These are phyloP conservation scores for Quercus gilva DNA, from an alignment of 306 rosid genomes.

Conservation along the genomic window DNA sequence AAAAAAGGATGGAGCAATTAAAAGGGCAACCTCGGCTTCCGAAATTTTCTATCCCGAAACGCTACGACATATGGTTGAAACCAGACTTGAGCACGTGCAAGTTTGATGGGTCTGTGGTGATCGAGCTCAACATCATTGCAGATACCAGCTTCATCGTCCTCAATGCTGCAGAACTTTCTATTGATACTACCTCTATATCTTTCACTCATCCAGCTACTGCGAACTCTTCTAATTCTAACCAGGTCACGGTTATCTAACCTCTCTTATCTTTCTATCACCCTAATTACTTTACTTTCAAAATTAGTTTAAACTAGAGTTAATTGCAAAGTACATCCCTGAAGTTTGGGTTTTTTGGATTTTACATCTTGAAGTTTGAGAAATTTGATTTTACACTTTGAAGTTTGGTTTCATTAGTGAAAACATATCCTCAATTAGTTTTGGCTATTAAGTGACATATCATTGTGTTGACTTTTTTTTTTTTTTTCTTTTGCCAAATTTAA, in stretches of 20 bases:
- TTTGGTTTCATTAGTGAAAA: too few relatives aligned
- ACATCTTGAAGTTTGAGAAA: too few relatives aligned
- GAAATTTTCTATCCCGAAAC: conserved; percentile 75
- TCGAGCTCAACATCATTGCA: conserved; percentile 59
- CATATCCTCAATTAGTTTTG: too few relatives aligned
- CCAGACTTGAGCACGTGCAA: conserved; percentile 71
- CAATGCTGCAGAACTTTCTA: conserved; percentile 63
- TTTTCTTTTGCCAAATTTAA: too few relatives aligned
- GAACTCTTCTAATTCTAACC: conserved; percentile 21
- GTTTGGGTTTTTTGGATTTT: too few relatives aligned
- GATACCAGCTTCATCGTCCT: conserved; percentile 70
- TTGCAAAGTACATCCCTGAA: too few relatives aligned
- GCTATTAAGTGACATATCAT: too few relatives aligned
- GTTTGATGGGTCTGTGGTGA: conserved; percentile 65
- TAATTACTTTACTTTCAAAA: not conserved
- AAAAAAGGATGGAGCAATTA: conserved; percentile 64
- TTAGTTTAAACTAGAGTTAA: too few relatives aligned
- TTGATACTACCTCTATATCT: conserved; percentile 30
- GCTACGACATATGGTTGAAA: conserved; percentile 59
- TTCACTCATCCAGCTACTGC: conserved; percentile 18
- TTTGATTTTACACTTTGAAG: too few relatives aligned
- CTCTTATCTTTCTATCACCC: not conserved
- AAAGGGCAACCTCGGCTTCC: conserved; percentile 84
- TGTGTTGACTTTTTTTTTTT: too few relatives aligned
- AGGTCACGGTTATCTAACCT: conserved; percentile 22